Percentiles rank a stretch among this genome's conserved stretches.
Conservation (phyloP, 2,329 filamentous ascomycete genomes). For the Stachybotrys elegans region DNA sequence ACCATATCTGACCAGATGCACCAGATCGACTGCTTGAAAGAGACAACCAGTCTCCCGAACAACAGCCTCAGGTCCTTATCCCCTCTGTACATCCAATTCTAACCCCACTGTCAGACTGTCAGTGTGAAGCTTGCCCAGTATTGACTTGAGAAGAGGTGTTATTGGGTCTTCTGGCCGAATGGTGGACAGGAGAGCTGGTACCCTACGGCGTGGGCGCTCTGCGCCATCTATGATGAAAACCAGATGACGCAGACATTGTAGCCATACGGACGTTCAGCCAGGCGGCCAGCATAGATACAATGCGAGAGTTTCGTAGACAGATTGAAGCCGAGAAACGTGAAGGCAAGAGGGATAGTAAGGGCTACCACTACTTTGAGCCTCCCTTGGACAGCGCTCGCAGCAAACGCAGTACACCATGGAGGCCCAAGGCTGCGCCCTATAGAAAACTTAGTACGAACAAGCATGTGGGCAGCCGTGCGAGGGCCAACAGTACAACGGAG, state of each 20-base stretch:
- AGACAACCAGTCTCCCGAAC: no score
- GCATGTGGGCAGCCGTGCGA: conserved; percentile 20
- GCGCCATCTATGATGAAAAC: conserved; percentile 56
- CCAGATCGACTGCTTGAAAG: no score
- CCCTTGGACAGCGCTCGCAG: conserved; percentile 36
- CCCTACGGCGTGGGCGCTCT: conserved; percentile 57
- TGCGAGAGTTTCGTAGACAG: conserved; percentile 45
- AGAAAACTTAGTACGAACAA: conserved; percentile 35
- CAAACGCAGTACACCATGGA: conserved; percentile 37
- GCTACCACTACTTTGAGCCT: conserved; percentile 49
- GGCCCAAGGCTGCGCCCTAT: conserved; percentile 46
- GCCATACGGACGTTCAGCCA: conserved; percentile 54
- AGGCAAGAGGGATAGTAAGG: conserved; percentile 47
- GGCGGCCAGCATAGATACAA: conserved; percentile 47
- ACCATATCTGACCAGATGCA: no score
- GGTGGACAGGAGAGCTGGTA: no score
- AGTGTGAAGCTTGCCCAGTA: no score
- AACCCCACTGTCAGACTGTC: no score
- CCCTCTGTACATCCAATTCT: no score
- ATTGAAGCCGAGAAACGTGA: conserved; percentile 52
- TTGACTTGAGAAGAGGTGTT: no score
- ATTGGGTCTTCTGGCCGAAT: no score
- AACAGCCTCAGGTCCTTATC: no score
- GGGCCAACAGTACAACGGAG: no score
- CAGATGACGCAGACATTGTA: conserved; percentile 45